Percentiles rank a stretch among this genome's conserved stretches.
Evolutionary conservation across 345 rosid species (phyloP).

Genomic region (Balakata baccata): DNA sequence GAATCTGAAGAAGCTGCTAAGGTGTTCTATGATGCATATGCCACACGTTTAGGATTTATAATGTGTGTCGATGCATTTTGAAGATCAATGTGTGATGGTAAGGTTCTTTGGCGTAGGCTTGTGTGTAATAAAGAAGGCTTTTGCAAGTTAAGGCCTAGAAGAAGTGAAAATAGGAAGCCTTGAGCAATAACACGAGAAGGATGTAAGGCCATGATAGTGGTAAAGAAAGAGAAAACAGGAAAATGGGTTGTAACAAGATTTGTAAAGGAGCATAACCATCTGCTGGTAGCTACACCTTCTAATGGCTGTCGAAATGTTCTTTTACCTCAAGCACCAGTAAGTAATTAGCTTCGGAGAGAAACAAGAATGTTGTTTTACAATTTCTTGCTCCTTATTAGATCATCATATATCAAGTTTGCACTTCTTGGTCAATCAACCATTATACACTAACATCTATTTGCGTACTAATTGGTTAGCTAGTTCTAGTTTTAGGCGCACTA

Average conservation of each 20-base stretch:
- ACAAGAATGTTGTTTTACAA: not conserved
- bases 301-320: conserved; percentile 24
- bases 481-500: not conserved
- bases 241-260: conserved; percentile 42
- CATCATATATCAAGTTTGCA: not conserved
- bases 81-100: conserved; percentile 44
- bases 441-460: not conserved
- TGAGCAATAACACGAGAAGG: conserved; percentile 50
- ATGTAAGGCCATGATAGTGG: conserved; percentile 48
- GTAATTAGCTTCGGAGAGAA: not conserved
- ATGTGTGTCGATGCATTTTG: conserved; percentile 46
- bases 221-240: conserved; percentile 43
- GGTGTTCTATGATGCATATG: conserved; percentile 46
- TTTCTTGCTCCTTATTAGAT: not conserved
- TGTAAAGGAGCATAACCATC: conserved; percentile 52
- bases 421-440: not conserved
- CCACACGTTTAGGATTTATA: conserved; percentile 37
- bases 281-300: conserved; percentile 23
- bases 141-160: conserved; percentile 35
- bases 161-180: conserved; percentile 39
- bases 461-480: not conserved
- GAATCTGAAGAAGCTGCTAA: conserved; percentile 49
- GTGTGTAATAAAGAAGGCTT: conserved; percentile 55
- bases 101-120: conserved; percentile 42
- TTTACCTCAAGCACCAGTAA: conserved; percentile 25